Conservation (phyloP, 345 rosid species). For the Murraya paniculata region DNA sequence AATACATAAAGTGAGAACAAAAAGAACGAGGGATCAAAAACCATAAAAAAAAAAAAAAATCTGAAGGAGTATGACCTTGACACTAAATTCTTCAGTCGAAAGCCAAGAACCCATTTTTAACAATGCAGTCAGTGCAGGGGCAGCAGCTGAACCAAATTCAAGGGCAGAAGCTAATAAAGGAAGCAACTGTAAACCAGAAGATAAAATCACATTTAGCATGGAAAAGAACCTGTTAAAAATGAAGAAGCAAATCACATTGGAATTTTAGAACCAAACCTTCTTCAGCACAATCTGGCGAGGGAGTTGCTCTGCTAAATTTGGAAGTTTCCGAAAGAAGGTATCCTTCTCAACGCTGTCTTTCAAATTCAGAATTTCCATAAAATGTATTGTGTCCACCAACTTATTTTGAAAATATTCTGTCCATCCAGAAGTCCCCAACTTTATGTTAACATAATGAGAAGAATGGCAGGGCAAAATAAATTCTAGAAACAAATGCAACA, state of each 20-base stretch:
- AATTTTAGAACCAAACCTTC: slow-evolving; percentile 55
- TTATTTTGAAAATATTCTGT: slow-evolving; percentile 98
- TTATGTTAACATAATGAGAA: not conserved
- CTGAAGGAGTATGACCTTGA: slow-evolving; percentile 52
- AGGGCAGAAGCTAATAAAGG: slow-evolving; percentile 96
- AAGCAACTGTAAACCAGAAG: slow-evolving; percentile 70
- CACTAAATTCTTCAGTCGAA: slow-evolving; percentile 77
- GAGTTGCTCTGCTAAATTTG: slow-evolving; percentile 95
- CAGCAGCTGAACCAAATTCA: slow-evolving; percentile 98
- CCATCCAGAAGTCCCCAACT: slow-evolving; percentile 27
- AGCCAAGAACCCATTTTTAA: slow-evolving; percentile 98
- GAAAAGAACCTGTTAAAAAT: slow-evolving; percentile 9
- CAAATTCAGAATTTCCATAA: slow-evolving; percentile 93
- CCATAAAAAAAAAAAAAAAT: slow-evolving; percentile 7
- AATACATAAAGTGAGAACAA: slow-evolving; percentile 1
- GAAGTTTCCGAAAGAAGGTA: slow-evolving; percentile 95
- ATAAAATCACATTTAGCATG: slow-evolving; percentile 25
- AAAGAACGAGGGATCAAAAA: not conserved
- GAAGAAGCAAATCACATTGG: slow-evolving; percentile 16
- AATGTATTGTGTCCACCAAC: slow-evolving; percentile 99
- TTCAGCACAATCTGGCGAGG: slow-evolving; percentile 95
- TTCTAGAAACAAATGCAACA: not conserved
- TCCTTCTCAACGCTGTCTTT: slow-evolving; percentile 97
- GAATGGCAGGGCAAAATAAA: slow-evolving; percentile 7
- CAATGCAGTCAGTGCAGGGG: slow-evolving; percentile 86